A percentile compares a stretch with the other conserved stretches of the same genome.
Conservation (phyloP, 176 grass and related monocot genomes). For the Urochloa ruziziensis region DNA sequence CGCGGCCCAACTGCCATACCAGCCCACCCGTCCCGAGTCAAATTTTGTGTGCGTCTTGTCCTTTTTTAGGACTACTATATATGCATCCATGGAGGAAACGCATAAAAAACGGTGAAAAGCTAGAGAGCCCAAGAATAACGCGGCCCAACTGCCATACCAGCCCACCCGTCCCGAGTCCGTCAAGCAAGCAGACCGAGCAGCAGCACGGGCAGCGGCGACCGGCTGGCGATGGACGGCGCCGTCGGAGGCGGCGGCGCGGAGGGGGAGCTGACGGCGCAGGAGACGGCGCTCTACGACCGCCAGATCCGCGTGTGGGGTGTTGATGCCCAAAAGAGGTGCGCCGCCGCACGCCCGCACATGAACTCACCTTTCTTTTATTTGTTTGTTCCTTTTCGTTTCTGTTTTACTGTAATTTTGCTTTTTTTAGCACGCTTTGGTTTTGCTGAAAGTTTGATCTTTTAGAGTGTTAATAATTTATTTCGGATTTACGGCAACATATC, state of each 20-base stretch:
- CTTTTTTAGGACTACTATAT: no score
- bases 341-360: neutral
- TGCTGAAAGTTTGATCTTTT: neutral
- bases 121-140: no score
- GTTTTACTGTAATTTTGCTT: neutral
- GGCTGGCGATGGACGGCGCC: constrained; percentile 42
- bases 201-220: no score
- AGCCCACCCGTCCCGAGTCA: no score
- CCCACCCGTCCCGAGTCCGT: no score
- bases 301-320: constrained; percentile 98
- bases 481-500: neutral
- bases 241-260: constrained; percentile 14
- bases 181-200: no score
- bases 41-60: no score
- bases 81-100: no score
- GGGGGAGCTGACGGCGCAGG: constrained; percentile 82
- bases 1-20: no score
- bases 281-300: constrained; percentile 96
- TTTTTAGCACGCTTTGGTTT: neutral
- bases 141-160: no score
- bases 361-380: neutral
- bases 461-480: neutral
- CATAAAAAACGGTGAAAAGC: no score
- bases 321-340: constrained; percentile 92
- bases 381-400: neutral